These are phyloP conservation scores for Stygiomarasmius scandens DNA, from an alignment of 1,284 basidiomycete species.

Conservation along the genomic window DNA sequence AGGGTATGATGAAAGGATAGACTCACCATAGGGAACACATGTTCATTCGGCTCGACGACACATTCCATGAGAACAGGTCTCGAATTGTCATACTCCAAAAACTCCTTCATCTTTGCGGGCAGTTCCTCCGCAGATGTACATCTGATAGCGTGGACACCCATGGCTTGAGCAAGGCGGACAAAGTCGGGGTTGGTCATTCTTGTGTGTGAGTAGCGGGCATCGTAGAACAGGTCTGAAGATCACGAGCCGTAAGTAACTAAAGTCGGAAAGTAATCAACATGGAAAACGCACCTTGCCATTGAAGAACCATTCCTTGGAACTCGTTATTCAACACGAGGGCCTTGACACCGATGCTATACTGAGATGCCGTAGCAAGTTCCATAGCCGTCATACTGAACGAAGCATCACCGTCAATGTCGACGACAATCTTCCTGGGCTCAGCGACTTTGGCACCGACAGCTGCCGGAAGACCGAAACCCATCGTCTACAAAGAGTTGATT, in stretches of 20 bases:
- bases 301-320: conserved; percentile 98
- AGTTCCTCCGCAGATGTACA: conserved; percentile 77
- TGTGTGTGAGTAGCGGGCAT: conserved; percentile 92
- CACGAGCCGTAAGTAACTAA: conserved; percentile 10
- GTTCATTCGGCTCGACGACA: conserved; percentile 83
- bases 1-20: neutral
- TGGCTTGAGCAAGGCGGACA: conserved; percentile 83
- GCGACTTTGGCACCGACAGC: conserved; percentile 98
- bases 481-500: too few species aligned
- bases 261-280: conserved; percentile 3
- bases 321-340: conserved; percentile 90
- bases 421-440: conserved; percentile 89
- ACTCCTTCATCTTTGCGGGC: conserved; percentile 96
- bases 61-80: conserved; percentile 93
- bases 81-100: conserved; percentile 89
- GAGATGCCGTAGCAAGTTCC: conserved; percentile 94
- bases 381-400: conserved; percentile 99
- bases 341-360: conserved; percentile 94
- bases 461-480: conserved; percentile 96
- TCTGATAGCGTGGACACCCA: conserved; percentile 91
- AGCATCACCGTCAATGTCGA: conserved; percentile 97
- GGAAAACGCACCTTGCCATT: conserved; percentile 83
- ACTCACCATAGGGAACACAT: conserved; percentile 91
- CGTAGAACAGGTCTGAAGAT: conserved; percentile 95
- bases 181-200: conserved; percentile 96